A percentile compares a stretch with the other conserved stretches of the same genome.
These are phyloP conservation scores for Xanthoceras sorbifolium DNA, from an alignment of 345 rosid genomes.

Conservation along the genomic window DNA sequence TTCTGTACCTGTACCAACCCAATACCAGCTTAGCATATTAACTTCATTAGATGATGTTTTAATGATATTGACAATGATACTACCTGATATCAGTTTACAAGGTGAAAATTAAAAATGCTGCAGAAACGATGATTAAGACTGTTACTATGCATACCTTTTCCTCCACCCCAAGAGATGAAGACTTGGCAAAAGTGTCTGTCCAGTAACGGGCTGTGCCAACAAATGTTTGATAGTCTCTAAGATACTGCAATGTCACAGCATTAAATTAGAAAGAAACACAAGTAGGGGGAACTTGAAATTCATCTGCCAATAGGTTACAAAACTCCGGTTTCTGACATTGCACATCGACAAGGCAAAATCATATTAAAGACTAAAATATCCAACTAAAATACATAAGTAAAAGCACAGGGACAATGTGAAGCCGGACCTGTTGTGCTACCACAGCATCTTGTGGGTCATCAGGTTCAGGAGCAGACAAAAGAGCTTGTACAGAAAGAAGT, in stretches of 20 bases:
- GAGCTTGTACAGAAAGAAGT: conserved; percentile 92
- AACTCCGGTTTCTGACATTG: not conserved
- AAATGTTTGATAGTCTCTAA: conserved; percentile 81
- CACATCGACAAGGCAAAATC: not conserved
- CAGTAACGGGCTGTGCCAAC: conserved; percentile 93
- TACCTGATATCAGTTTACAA: not conserved
- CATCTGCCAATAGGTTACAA: conserved; percentile 3
- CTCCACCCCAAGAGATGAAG: conserved; percentile 69
- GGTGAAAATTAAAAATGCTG: not conserved
- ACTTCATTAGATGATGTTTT: not conserved
- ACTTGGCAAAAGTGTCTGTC: conserved; percentile 95
- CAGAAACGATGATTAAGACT: not conserved
- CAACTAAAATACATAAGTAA: not conserved
- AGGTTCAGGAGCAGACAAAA: conserved; percentile 92
- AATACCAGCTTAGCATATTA: conserved; percentile 16
- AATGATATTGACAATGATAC: not conserved
- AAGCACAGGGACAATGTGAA: conserved; percentile 8
- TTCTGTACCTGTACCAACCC: conserved; percentile 61
- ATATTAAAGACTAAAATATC: not conserved
- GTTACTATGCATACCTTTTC: conserved; percentile 69
- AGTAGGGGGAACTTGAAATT: not conserved
- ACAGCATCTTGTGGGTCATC: conserved; percentile 99
- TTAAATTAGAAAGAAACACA: not conserved
- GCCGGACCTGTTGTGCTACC: conserved; percentile 91
- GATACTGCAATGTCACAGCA: conserved; percentile 58